These are phyloP conservation scores for Achlya hypogyna DNA, from an alignment of 352 stramenopile genomes.

Conservation along the genomic window DNA sequence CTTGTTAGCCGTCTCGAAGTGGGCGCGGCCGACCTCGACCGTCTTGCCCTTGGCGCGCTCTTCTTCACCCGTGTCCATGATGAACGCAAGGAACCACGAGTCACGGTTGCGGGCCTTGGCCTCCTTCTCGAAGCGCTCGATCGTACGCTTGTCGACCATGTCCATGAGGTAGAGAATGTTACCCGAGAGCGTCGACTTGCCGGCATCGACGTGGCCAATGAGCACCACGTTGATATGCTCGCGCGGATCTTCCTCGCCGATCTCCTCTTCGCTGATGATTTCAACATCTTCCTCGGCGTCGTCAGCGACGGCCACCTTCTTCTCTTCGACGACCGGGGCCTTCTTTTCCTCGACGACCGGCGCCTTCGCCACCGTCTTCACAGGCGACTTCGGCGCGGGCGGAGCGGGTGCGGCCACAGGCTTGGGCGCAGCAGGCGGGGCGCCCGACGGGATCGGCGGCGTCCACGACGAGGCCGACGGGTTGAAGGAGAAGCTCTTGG, in stretches of 20 bases:
- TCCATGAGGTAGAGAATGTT: constrained; percentile 99
- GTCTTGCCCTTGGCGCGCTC: constrained; percentile 92
- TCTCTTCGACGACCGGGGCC: neutral
- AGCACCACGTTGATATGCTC: constrained; percentile 99
- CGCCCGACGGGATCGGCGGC: constrained; percentile 26
- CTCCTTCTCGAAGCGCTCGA: constrained; percentile 98
- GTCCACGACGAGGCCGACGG: constrained; percentile 49
- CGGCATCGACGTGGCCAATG: constrained; percentile 98
- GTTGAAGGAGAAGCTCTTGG: constrained; percentile 77
- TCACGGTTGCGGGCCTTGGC: constrained; percentile 88
- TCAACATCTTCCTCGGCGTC: constrained; percentile 35
- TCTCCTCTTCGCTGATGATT: constrained; percentile 36
- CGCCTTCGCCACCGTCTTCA: constrained; percentile 5
- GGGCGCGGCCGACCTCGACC: constrained; percentile 88
- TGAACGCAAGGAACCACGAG: constrained; percentile 95
- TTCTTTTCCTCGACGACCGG: constrained; percentile 15
- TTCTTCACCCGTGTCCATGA: constrained; percentile 99
- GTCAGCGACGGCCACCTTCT: neutral
- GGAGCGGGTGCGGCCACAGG: constrained; percentile 13
- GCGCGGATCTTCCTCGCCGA: constrained; percentile 88
- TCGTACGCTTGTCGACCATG: constrained; percentile 98
- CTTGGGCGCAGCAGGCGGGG: constrained; percentile 18
- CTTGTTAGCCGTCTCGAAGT: constrained; percentile 94
- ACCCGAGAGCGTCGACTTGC: constrained; percentile 96
- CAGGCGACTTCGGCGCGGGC: constrained; percentile 13